A percentile compares a stretch with the other conserved stretches of the same genome.
phyloP scores from a whole-genome alignment of 495 filamentous ascomycete species.

The Penicillium steckii region DNA sequence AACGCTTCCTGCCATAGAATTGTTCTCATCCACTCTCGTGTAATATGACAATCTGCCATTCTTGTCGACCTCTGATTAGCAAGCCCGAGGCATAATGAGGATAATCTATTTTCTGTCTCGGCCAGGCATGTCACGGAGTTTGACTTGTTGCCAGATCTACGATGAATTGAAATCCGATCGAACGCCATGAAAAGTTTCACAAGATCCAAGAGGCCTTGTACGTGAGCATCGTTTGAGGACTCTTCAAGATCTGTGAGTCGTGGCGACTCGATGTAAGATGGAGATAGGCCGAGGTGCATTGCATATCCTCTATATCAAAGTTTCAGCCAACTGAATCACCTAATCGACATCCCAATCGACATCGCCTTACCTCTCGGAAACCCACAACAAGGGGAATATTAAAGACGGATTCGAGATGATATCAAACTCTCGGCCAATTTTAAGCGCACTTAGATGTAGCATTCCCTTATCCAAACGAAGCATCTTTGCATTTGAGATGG shows the following conservation, averaged over 20 bases:
- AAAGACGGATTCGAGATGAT: conserved; percentile 24
- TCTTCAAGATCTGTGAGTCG: conserved; percentile 3
- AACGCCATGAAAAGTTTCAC: conserved; percentile 28
- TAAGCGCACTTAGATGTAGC: neutral
- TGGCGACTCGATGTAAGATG: conserved; percentile 23
- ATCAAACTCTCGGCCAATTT: neutral
- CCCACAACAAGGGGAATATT: conserved; percentile 30
- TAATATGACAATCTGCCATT: conserved; percentile 31
- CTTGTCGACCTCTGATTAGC: conserved; percentile 15
- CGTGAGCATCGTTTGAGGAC: conserved; percentile 14
- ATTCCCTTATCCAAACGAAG: conserved; percentile 20
- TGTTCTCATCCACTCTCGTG: conserved; percentile 67
- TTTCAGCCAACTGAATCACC: neutral
- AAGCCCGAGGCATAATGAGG: conserved; percentile 14
- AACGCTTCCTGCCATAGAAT: conserved; percentile 73
- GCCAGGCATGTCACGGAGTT: conserved; percentile 7
- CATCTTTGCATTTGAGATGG: conserved; percentile 22
- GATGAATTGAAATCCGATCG: conserved; percentile 18
- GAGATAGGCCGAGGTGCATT: conserved; percentile 29
- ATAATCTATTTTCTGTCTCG: conserved; percentile 20
- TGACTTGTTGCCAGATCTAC: neutral
- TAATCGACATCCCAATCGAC: neutral
- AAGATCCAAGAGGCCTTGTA: conserved; percentile 27
- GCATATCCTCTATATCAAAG: conserved; percentile 23
- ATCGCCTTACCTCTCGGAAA: conserved; percentile 29